Evolutionary conservation across 2,329 filamentous ascomycete genomes (phyloP), one percentile per base, ranked within the genome.

Genomic region (Diaporthe sp.): DNA sequence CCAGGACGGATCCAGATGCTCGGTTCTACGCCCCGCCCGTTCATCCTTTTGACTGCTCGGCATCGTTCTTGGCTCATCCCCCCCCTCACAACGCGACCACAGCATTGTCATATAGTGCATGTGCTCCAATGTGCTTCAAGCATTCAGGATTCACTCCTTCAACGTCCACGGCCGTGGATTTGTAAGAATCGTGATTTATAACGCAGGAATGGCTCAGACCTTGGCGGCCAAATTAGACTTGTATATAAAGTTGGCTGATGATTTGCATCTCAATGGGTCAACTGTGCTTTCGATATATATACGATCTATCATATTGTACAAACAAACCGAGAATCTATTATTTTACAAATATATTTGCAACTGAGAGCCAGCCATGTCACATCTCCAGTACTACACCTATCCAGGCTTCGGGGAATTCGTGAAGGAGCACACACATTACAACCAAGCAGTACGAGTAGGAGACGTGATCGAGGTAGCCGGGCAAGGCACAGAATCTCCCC

Each of bases 41-140:
- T 66, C 63, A 51, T 66, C 63, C 30, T 51, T 51, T 51, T 65
- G 30, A 51, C 63, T 66, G 22, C 63, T 66, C 63, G 63, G 63
- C 63, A 51, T 27, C 61, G 42, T 50, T 51, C 63, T 66, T 66
- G 63, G 63, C 63, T 66, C 63, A 27, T 37, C 30, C 44, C n/a
- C 30, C 44, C n/a, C 22, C 19, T 37, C 27, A 5, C 30, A 35
- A 25, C 13, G 9, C 30, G 5, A 22, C 42, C 25, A 32, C 39
- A 35, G 17, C 39, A 12, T 32, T 44, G 27, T n/a, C 27, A 35
- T 5, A 7, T 5, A 6, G 15, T 10, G 61, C 42, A 30, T n/a
- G n/a, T n/a, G n/a, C n/a, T n/a, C n/a, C n/a, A n/a, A n/a, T 25
- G 17, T 25, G 19, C 35, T 42, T 7, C 15, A 17, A 8, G 35